Percentiles rank a stretch among this genome's conserved stretches.
Conservation (phyloP, 768 basidiomycete genomes). For the Lactifluus pinguis region DNA sequence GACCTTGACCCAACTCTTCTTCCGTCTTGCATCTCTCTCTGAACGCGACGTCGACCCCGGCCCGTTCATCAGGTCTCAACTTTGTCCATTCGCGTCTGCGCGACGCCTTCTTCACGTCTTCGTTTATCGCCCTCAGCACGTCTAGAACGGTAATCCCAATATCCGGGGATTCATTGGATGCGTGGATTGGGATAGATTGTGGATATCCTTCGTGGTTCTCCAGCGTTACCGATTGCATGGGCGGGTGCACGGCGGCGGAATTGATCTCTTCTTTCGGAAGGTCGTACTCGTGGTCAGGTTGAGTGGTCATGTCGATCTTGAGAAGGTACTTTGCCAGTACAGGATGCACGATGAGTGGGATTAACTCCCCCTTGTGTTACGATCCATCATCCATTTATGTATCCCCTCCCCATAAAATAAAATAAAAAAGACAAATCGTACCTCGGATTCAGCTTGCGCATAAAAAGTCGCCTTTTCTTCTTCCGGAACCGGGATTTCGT, state of each 20-base stretch:
- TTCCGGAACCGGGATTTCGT: background rate
- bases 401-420: background rate
- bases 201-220: constrained; percentile 13
- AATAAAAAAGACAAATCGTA: background rate
- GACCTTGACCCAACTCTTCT: constrained; percentile 11
- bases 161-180: background rate
- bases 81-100: constrained; percentile 11
- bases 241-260: constrained; percentile 1
- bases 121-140: constrained; percentile 1
- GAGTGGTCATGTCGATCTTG: constrained; percentile 2
- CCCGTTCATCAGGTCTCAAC: background rate
- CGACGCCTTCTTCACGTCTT: constrained; percentile 1
- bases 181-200: background rate
- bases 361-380: constrained; percentile 1
- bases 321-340: constrained; percentile 8
- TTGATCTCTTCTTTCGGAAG: constrained; percentile 6
- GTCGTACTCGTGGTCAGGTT: constrained; percentile 6
- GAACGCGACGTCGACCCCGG: constrained; percentile 2
- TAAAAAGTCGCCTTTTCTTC: constrained; percentile 5
- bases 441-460: constrained; percentile 4
- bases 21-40: constrained; percentile 3
- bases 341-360: constrained; percentile 11
- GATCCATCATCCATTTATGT: background rate
- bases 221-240: background rate
- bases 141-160: constrained; percentile 8